Percentiles rank a stretch among this genome's conserved stretches.
Evolutionary conservation across 495 filamentous ascomycete genomes (phyloP).

Genomic region (Beverwykella pulmonaria): DNA sequence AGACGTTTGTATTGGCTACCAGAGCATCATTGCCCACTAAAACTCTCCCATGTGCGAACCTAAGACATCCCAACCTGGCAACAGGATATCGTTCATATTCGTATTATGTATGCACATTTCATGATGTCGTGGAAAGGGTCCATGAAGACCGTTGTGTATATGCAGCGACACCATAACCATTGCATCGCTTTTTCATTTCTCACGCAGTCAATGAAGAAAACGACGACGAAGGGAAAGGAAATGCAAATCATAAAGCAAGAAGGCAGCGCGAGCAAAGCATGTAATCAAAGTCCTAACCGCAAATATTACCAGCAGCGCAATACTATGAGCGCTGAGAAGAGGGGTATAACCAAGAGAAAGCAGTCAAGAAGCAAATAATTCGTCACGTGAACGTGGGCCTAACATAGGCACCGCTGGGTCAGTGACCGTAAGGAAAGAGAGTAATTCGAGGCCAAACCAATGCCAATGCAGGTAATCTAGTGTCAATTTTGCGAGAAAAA

Average conservation of each 20-base stretch:
- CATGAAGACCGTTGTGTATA: background rate
- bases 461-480: slow-evolving; percentile 4
- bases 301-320: background rate
- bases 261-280: slow-evolving; percentile 6
- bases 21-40: background rate
- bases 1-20: slow-evolving; percentile 10
- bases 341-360: slow-evolving; percentile 9
- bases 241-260: background rate
- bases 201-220: background rate
- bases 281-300: background rate
- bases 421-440: background rate
- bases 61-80: background rate
- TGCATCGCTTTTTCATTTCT: background rate
- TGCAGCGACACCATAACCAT: background rate
- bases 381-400: background rate
- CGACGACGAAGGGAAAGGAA: background rate
- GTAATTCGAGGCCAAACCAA: background rate
- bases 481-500: background rate
- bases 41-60: background rate
- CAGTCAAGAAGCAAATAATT: background rate
- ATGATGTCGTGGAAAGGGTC: background rate
- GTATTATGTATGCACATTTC: background rate
- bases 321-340: background rate
- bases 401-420: background rate
- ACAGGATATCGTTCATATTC: background rate